phyloP scores from a whole-genome alignment of 2,329 filamentous ascomycete species.

The Emergomyces orientalis region DNA sequence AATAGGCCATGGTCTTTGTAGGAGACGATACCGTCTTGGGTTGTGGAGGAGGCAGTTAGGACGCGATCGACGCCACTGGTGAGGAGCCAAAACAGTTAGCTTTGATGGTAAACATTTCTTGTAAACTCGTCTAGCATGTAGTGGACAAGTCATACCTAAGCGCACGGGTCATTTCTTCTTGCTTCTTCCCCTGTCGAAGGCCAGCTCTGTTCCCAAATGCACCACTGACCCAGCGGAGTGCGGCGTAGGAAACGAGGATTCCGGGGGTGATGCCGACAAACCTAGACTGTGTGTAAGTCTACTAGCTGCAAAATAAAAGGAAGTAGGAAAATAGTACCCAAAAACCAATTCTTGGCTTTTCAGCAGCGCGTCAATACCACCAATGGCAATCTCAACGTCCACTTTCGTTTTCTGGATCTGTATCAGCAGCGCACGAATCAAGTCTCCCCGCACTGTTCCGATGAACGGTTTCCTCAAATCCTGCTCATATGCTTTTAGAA shows the following conservation, averaged over 20 bases:
- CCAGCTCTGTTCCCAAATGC: conserved; percentile 63
- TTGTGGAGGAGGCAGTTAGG: conserved; percentile 57
- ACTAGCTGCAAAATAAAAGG: neutral
- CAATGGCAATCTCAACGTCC: conserved; percentile 90
- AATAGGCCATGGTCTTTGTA: conserved; percentile 91
- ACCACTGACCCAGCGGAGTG: conserved; percentile 60
- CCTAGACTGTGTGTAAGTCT: conserved; percentile 29
- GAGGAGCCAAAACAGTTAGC: conserved; percentile 5
- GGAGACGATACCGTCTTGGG: conserved; percentile 63
- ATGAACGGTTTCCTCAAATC: conserved; percentile 74
- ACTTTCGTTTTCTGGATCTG: conserved; percentile 99
- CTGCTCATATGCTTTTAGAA: conserved; percentile 82
- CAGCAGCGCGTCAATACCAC: conserved; percentile 84
- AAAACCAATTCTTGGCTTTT: conserved; percentile 97
- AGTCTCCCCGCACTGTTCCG: conserved; percentile 74
- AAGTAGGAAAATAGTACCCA: conserved; percentile 38
- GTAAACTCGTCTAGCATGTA: neutral
- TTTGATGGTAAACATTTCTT: neutral
- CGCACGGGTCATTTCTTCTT: conserved; percentile 63
- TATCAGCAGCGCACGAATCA: conserved; percentile 83
- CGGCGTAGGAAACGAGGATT: conserved; percentile 72
- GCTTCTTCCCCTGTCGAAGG: conserved; percentile 53
- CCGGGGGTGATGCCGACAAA: conserved; percentile 91
- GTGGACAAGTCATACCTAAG: conserved; percentile 47
- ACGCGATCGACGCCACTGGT: conserved; percentile 71